Percentiles rank a stretch among this genome's conserved stretches.
phyloP scores from a whole-genome alignment of 495 filamentous ascomycete genomes.

The Penicillium robsamsonii region DNA sequence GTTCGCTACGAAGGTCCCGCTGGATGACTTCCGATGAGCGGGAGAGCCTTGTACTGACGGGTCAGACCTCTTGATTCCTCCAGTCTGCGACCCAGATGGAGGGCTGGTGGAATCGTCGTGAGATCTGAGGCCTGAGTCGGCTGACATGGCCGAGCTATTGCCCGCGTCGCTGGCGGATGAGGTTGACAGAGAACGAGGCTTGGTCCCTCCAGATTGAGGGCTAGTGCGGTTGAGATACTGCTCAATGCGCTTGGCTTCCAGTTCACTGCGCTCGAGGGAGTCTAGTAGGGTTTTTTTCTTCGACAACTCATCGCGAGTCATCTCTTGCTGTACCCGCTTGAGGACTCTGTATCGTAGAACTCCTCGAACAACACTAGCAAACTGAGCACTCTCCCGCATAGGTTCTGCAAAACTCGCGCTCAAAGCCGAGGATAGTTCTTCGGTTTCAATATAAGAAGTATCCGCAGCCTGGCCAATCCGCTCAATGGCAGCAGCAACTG shows the following conservation, averaged over 20 bases:
- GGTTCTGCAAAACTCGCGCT: constrained; percentile 93
- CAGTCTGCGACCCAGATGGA: constrained; percentile 54
- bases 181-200: constrained; percentile 64
- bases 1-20: constrained; percentile 80
- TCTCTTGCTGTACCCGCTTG: constrained; percentile 94
- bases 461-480: constrained; percentile 92
- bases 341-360: constrained; percentile 85
- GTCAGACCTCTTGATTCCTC: constrained; percentile 31
- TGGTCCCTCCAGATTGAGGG: constrained; percentile 40
- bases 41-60: constrained; percentile 28
- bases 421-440: constrained; percentile 78
- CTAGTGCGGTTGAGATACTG: constrained; percentile 76
- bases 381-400: constrained; percentile 95
- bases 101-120: constrained; percentile 65
- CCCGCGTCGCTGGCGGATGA: constrained; percentile 49
- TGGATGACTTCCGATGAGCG: constrained; percentile 67
- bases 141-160: constrained; percentile 58
- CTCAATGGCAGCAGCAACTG: constrained; percentile 91
- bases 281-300: constrained; percentile 80
- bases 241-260: constrained; percentile 88
- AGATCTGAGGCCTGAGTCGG: constrained; percentile 91
- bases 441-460: constrained; percentile 92
- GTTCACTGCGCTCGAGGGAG: constrained; percentile 81
- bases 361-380: constrained; percentile 86
- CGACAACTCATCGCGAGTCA: constrained; percentile 85